Conservation (phyloP, 306 rosid species). For the Clitoria ternatea region DNA sequence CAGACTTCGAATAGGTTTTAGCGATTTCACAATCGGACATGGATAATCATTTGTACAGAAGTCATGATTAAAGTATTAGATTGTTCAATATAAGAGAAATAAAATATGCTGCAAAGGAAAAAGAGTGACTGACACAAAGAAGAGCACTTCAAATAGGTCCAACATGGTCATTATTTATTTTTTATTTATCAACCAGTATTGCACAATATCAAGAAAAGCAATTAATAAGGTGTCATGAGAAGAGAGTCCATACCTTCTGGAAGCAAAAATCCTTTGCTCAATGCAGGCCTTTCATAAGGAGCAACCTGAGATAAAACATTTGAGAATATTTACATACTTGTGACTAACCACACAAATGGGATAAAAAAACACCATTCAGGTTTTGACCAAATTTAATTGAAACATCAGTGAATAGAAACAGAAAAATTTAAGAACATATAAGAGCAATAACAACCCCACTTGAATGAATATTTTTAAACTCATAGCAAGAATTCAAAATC, state of each 20-base stretch:
- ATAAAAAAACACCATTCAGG: not conserved
- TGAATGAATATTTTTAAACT: not conserved
- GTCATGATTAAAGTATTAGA: not conserved
- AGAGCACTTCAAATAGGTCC: not conserved
- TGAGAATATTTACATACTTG: constrained; percentile 16
- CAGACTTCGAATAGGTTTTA: not conserved
- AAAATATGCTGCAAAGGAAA: not conserved
- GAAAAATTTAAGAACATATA: not conserved
- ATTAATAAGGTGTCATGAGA: not conserved
- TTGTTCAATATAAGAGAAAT: not conserved
- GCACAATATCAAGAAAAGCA: not conserved
- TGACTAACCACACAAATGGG: not conserved
- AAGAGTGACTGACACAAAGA: not conserved
- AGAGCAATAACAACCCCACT: constrained; percentile 6
- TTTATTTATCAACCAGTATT: not conserved
- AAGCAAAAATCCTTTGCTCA: constrained; percentile 94
- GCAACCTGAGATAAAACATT: constrained; percentile 62
- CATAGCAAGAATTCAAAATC: not conserved
- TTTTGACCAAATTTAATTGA: not conserved
- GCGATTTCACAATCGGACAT: not conserved
- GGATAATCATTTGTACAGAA: not conserved
- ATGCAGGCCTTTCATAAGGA: constrained; percentile 98
- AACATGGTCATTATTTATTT: not conserved
- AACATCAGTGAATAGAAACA: not conserved
- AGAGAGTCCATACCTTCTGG: constrained; percentile 73